Percentiles rank a stretch among this genome's conserved stretches.
Evolutionary conservation across 345 rosid genomes (phyloP).

Genomic region (Turnera subulata): DNA sequence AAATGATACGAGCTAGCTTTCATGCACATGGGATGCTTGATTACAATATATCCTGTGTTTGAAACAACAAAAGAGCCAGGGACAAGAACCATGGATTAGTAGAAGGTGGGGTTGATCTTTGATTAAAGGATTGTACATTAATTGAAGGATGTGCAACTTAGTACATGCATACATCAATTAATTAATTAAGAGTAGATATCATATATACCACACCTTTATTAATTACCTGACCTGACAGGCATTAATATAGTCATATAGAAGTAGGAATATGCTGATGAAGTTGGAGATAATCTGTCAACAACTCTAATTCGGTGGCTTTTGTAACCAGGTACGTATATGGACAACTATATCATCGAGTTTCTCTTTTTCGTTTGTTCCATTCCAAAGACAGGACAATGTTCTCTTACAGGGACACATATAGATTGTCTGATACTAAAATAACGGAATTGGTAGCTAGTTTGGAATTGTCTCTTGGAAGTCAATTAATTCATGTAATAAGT

Average conservation of each 20-base stretch:
- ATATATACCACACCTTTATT: too few species aligned
- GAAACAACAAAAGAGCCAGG: background rate
- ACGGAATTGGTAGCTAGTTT: too few species aligned
- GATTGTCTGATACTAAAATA: too few species aligned
- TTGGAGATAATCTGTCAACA: background rate
- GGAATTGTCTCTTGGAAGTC: too few species aligned
- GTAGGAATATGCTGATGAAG: too few species aligned
- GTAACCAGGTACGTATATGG: background rate
- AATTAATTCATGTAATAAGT: too few species aligned
- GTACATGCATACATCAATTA: too few species aligned
- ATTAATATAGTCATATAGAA: too few species aligned
- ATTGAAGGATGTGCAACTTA: background rate
- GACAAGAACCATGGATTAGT: conserved; percentile 10
- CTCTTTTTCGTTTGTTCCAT: background rate
- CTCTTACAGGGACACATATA: too few species aligned
- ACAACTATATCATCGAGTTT: background rate
- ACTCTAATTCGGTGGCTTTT: conserved; percentile 2
- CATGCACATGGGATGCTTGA: conserved; percentile 28
- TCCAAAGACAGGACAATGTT: too few species aligned
- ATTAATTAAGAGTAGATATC: too few species aligned
- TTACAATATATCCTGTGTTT: background rate
- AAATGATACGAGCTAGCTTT: background rate
- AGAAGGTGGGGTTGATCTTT: conserved; percentile 4
- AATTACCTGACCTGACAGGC: too few species aligned
- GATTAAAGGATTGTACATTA: background rate